Base-by-base conservation (phyloP, 2,329 filamentous ascomycete genomes). In the Clarireedia hainanense region DNA sequence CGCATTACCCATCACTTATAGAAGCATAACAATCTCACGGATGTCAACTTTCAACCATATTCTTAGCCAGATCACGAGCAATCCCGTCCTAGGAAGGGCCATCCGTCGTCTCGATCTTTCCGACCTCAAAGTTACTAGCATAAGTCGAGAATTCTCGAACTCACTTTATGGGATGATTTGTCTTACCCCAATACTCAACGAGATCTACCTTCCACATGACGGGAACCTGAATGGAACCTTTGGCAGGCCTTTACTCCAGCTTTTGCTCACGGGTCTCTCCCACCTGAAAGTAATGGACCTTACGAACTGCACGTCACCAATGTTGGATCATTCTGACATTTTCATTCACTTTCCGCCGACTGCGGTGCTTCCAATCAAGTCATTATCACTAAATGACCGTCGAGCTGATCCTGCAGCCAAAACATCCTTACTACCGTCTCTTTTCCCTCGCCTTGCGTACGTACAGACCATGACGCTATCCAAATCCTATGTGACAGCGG, bases 21-120 rank as follows among this genome's bases (percentile, higher is more conserved):
- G 83, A 61, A 83, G 88, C 69, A 86, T 91, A 68, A 89, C 86
- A 47, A 86, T 91, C 62, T 87, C 88, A 9, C 87, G 91, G 74
- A 90, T 88, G 24, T 77, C 83, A 58, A 89, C 89, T 68, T 91
- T 90, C 73, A 84, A 84, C 40, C 67, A 91, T n/a, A 40, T 51
- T 37, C 34, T 56, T 27, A 75, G 76, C 58, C 87, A 88, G 65
- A 75, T 91, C 61, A 74, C 76, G 48, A 73, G 79, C 59, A 84
- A 89, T 68, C 80, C 81, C 2, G 75, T 81, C 9, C 75, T 90
- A 57, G 88, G 87, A 48, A 84, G 81, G 43, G 81, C 90, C 63
- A 85, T 91, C 50, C 83, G 86, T 58, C 83, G 87, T 55, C 75
- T 91, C 49, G 88, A 91, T 72, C 46, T 57, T 14, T 57, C 50